Percentiles rank a stretch among this genome's conserved stretches.
phyloP scores from a whole-genome alignment of 2,329 filamentous ascomycete species.

The Madurella mycetomatis region DNA sequence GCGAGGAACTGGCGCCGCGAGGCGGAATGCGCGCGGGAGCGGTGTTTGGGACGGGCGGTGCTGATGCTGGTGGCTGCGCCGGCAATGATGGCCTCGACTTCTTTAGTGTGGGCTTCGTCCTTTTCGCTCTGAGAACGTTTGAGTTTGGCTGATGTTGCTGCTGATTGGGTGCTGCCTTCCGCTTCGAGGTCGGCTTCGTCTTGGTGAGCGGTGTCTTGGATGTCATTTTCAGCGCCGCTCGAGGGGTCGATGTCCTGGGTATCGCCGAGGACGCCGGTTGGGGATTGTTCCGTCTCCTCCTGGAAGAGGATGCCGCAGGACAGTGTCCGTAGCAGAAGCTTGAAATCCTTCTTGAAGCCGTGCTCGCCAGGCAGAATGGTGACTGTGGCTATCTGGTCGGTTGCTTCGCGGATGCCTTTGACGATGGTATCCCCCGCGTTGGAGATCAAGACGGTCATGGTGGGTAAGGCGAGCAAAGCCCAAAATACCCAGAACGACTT shows the following conservation, averaged over 20 bases:
- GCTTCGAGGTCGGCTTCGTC: constrained; percentile 19
- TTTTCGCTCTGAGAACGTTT: neutral
- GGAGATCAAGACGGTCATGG: constrained; percentile 80
- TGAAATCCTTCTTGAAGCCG: constrained; percentile 43
- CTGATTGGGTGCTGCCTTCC: constrained; percentile 8
- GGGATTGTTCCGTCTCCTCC: constrained; percentile 34
- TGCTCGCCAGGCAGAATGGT: constrained; percentile 58
- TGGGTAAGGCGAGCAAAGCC: constrained; percentile 79
- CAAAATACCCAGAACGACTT: constrained; percentile 91
- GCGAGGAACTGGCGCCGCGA: neutral
- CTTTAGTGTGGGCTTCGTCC: constrained; percentile 2
- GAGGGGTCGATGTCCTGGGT: constrained; percentile 27
- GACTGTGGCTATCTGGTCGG: constrained; percentile 52
- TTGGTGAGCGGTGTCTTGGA: constrained; percentile 29
- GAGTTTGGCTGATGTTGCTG: neutral
- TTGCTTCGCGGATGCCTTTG: constrained; percentile 52
- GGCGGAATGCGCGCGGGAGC: neutral
- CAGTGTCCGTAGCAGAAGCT: constrained; percentile 39
- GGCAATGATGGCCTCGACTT: constrained; percentile 12
- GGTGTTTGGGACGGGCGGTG: constrained; percentile 1
- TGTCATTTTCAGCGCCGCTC: constrained; percentile 26
- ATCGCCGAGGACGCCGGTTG: constrained; percentile 41
- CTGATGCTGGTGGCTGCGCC: neutral
- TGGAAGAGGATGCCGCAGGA: constrained; percentile 42
- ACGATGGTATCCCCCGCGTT: constrained; percentile 84